A percentile compares a stretch with the other conserved stretches of the same genome.
Evolutionary conservation across 2,329 filamentous ascomycete species (phyloP).

Genomic region (Stromatinia cepivora): DNA sequence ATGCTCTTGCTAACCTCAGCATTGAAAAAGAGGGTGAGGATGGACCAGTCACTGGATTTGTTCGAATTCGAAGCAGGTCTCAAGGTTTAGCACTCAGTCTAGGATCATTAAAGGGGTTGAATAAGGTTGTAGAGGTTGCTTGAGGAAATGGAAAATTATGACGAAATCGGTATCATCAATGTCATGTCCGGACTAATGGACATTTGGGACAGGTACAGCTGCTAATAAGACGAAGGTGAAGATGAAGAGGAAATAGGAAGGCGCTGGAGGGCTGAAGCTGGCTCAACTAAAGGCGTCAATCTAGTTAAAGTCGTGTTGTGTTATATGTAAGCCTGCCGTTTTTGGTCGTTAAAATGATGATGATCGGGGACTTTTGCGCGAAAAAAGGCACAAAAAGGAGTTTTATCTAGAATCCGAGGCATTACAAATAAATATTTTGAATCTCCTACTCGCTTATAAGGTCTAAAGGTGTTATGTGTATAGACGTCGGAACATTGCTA

Average conservation of each 20-base stretch:
- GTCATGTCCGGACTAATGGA: constrained; percentile 16
- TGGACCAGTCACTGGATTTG: constrained; percentile 93
- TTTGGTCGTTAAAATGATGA: constrained; percentile 27
- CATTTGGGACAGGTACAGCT: constrained; percentile 26
- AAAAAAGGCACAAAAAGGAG: constrained; percentile 37
- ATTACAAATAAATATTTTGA: constrained; percentile 33
- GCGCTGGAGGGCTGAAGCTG: constrained; percentile 25
- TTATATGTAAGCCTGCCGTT: constrained; percentile 16
- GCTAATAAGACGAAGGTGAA: constrained; percentile 28
- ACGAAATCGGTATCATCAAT: constrained; percentile 19
- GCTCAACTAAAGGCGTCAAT: constrained; percentile 28
- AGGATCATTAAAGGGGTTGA: constrained; percentile 90
- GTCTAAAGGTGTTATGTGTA: too few relatives aligned
- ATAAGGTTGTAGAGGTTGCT: constrained; percentile 61
- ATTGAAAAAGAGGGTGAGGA: constrained; percentile 97
- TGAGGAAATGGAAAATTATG: constrained; percentile 28
- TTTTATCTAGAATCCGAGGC: constrained; percentile 38
- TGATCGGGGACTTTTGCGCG: constrained; percentile 22
- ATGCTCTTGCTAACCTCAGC: constrained; percentile 93
- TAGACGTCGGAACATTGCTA: background rate
- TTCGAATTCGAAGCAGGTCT: constrained; percentile 94
- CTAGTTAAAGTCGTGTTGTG: constrained; percentile 23
- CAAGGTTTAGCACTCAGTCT: constrained; percentile 93
- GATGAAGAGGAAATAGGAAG: constrained; percentile 16
- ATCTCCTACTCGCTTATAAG: constrained; percentile 23